Conservation (phyloP, 805 yeast genomes). For the Starmerella vaccinii region DNA sequence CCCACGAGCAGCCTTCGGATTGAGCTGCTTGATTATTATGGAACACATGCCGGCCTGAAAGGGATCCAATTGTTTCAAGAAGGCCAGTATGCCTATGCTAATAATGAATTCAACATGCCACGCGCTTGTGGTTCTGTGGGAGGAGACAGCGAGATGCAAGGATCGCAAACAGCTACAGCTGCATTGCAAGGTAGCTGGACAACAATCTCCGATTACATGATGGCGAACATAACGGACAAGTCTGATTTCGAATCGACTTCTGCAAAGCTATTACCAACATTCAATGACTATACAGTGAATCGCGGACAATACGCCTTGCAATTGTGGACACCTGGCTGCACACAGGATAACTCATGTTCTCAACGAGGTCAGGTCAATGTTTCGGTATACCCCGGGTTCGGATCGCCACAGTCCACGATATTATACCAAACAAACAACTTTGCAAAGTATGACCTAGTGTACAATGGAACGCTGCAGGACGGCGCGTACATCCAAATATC, state of each 20-base stretch:
- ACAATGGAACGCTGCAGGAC: slow-evolving; percentile 50
- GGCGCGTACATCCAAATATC: slow-evolving; percentile 35
- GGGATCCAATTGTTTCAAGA: slow-evolving; percentile 65
- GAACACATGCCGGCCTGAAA: slow-evolving; percentile 53
- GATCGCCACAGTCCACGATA: slow-evolving; percentile 35
- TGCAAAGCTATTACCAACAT: slow-evolving; percentile 46
- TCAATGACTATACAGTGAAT: slow-evolving; percentile 46
- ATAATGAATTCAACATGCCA: slow-evolving; percentile 44
- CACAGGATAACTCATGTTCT: slow-evolving; percentile 52
- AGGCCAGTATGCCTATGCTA: slow-evolving; percentile 55
- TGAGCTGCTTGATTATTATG: slow-evolving; percentile 57
- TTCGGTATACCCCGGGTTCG: slow-evolving; percentile 45
- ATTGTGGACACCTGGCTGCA: slow-evolving; percentile 83
- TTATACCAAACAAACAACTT: slow-evolving; percentile 73
- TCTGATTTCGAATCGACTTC: slow-evolving; percentile 31
- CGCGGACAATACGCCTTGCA: slow-evolving; percentile 61
- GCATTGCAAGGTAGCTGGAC: slow-evolving; percentile 25
- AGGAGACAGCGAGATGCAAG: background rate
- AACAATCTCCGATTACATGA: slow-evolving; percentile 23
- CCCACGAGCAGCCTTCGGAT: slow-evolving; percentile 53
- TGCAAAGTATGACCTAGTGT: slow-evolving; percentile 71
- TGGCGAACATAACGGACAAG: slow-evolving; percentile 27
- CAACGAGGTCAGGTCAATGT: slow-evolving; percentile 71
- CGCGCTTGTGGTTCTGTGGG: slow-evolving; percentile 6
- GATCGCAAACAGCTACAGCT: slow-evolving; percentile 2